Percentiles rank a stretch among this genome's conserved stretches.
phyloP scores from a whole-genome alignment of 2,329 filamentous ascomycete genomes.

The Aspergillus oerlinghausenensis region DNA sequence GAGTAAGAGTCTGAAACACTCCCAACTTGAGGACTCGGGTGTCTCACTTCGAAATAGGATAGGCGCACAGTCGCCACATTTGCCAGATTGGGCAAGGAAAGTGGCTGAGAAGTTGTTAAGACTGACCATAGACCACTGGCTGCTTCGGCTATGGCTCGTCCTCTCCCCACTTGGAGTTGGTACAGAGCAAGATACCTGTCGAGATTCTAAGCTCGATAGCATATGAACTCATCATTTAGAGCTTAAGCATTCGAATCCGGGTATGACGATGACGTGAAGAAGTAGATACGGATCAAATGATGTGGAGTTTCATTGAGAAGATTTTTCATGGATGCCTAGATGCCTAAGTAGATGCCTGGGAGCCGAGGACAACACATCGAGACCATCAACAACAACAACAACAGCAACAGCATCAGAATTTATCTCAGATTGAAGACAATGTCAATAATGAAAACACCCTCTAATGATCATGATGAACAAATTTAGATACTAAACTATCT shows the following conservation, averaged over 20 bases:
- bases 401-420: neutral
- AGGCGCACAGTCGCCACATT: neutral
- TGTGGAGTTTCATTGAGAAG: constrained; percentile 1
- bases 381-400: neutral
- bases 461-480: neutral
- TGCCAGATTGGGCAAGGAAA: neutral
- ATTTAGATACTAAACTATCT: neutral
- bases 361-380: neutral
- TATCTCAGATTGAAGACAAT: neutral
- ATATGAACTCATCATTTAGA: neutral
- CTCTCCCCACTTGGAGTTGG: neutral
- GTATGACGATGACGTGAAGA: neutral
- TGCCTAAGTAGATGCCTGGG: constrained; percentile 12
- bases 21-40: neutral
- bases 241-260: neutral
- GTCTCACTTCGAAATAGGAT: neutral
- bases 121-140: too few species aligned
- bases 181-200: neutral
- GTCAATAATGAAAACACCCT: neutral
- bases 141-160: neutral
- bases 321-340: constrained; percentile 16
- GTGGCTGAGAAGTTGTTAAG: neutral
- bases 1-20: neutral
- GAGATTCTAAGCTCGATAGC: neutral
- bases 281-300: neutral